Evolutionary conservation across 129 eudicot genomes (phyloP).

Genomic region (Artemisia argyi): DNA sequence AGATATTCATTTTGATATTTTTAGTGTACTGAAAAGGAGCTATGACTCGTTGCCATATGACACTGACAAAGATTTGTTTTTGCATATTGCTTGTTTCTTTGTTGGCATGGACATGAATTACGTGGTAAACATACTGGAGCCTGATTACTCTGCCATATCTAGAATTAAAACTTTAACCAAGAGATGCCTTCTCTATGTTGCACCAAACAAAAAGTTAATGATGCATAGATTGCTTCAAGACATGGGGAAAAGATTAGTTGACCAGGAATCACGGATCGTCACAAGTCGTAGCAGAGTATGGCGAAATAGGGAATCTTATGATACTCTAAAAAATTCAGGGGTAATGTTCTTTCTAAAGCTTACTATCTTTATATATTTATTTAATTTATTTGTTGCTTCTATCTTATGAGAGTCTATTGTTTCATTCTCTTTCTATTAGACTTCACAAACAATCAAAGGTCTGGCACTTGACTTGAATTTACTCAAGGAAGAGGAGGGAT

Average conservation of each 20-base stretch:
- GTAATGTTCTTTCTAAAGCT: background rate
- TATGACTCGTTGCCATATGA: conserved; percentile 17
- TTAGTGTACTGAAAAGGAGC: conserved; percentile 19
- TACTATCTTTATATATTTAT: background rate
- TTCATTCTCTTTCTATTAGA: conserved; percentile 20
- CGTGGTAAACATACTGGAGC: conserved; percentile 18
- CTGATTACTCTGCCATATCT: conserved; percentile 12
- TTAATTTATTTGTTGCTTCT: background rate
- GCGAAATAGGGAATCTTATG: conserved; percentile 19
- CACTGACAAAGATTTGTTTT: conserved; percentile 24
- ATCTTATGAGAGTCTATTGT: background rate
- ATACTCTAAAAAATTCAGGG: background rate
- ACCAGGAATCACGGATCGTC: background rate
- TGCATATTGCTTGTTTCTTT: conserved; percentile 47
- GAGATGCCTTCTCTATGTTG: conserved; percentile 13
- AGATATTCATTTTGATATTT: background rate
- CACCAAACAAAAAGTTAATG: conserved; percentile 18
- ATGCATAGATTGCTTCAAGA: conserved; percentile 30
- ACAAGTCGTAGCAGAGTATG: conserved; percentile 31
- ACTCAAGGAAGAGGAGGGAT: background rate
- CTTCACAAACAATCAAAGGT: conserved; percentile 31
- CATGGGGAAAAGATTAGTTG: conserved; percentile 21
- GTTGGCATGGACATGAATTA: conserved; percentile 8
- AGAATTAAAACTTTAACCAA: conserved; percentile 6
- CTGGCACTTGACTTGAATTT: conserved; percentile 24